Evolutionary conservation across 106 monocot species (phyloP).

Genomic region (Dioscorea zingiberensis): DNA sequence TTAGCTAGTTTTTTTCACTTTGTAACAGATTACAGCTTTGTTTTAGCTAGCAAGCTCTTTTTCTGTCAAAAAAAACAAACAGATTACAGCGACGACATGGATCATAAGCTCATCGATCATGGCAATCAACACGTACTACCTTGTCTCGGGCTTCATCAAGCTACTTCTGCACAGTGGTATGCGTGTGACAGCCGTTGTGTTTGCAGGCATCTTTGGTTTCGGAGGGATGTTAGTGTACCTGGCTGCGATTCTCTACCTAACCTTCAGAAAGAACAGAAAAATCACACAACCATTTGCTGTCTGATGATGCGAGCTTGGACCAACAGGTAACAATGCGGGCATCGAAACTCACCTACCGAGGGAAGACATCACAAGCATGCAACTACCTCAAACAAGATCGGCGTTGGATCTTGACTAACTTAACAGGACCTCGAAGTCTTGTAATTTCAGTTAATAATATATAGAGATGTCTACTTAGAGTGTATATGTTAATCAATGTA

Average conservation of each 20-base stretch:
- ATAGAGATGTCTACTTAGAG: too few relatives aligned
- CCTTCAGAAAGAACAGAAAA: slow-evolving; percentile 66
- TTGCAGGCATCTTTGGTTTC: slow-evolving; percentile 79
- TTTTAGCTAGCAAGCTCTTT: too few relatives aligned
- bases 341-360: slow-evolving; percentile 41
- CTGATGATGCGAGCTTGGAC: slow-evolving; percentile 35
- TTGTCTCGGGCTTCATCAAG: slow-evolving; percentile 60
- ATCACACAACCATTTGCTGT: slow-evolving; percentile 38
- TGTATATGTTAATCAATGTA: too few relatives aligned
- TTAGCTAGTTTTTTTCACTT: not conserved
- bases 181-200: slow-evolving; percentile 31
- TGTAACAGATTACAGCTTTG: too few relatives aligned
- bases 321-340: not conserved
- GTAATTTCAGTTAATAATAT: too few relatives aligned
- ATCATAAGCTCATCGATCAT: slow-evolving; percentile 68
- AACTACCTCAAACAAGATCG: slow-evolving; percentile 42
- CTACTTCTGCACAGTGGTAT: slow-evolving; percentile 49
- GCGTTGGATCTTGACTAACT: slow-evolving; percentile 20
- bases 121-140: slow-evolving; percentile 82
- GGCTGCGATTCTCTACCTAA: slow-evolving; percentile 57
- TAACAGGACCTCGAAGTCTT: too few relatives aligned
- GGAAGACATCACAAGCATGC: slow-evolving; percentile 86
- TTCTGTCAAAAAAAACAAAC: too few relatives aligned
- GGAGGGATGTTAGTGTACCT: slow-evolving; percentile 62
- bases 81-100: slow-evolving; percentile 75